These are phyloP conservation scores for Wickerhamiella musiphila DNA, from an alignment of 805 yeast genomes.

Conservation along the genomic window DNA sequence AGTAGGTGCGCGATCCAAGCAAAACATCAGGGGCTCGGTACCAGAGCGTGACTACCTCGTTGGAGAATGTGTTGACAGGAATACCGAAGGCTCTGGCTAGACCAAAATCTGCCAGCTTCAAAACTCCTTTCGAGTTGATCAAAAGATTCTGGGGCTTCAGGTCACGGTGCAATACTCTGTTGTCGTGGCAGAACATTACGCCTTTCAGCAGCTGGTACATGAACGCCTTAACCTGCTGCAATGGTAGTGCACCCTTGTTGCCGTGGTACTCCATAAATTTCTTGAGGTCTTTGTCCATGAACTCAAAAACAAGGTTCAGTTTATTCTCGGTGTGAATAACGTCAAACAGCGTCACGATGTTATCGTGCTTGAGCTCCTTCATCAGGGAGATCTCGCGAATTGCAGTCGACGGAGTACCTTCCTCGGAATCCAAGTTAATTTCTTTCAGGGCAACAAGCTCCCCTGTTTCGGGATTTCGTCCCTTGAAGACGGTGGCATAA, in stretches of 20 bases:
- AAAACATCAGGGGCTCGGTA: constrained; percentile 95
- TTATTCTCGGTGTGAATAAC: constrained; percentile 95
- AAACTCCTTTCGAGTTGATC: constrained; percentile 75
- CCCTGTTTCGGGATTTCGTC: constrained; percentile 68
- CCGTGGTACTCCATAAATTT: constrained; percentile 87
- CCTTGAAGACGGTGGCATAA: constrained; percentile 97
- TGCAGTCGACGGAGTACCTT: constrained; percentile 97
- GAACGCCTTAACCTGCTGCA: constrained; percentile 64
- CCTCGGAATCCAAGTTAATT: constrained; percentile 86
- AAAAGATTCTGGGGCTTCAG: constrained; percentile 89
- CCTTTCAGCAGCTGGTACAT: constrained; percentile 91
- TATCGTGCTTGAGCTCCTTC: constrained; percentile 88
- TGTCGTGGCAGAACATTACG: constrained; percentile 72
- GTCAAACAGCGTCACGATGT: constrained; percentile 81
- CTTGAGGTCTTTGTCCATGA: constrained; percentile 83
- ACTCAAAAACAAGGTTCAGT: constrained; percentile 82
- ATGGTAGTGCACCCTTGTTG: constrained; percentile 52
- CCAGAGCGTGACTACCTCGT: constrained; percentile 96
- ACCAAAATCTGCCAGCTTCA: constrained; percentile 93
- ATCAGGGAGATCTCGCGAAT: constrained; percentile 88
- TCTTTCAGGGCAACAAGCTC: constrained; percentile 89
- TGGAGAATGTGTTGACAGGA: constrained; percentile 91
- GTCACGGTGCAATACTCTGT: constrained; percentile 64
- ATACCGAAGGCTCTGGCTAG: constrained; percentile 95
- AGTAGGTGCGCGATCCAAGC: constrained; percentile 85